Conservation (phyloP, 108 stramenopile genomes). For the Nannochloropsis gaditana region DNA sequence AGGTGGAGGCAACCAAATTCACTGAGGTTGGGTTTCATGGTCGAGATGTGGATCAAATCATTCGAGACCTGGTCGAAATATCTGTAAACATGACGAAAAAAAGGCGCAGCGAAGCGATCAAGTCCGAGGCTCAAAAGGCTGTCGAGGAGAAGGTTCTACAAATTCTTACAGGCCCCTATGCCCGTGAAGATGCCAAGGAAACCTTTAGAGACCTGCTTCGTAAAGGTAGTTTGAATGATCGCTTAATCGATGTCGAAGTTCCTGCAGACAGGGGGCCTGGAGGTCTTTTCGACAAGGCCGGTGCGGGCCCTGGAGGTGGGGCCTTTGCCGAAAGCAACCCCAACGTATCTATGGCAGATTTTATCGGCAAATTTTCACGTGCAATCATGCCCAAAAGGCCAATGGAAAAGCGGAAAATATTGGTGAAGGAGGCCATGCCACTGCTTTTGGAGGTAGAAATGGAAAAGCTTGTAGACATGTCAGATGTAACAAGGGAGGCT, state of each 20-base stretch:
- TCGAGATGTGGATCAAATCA: constrained; percentile 95
- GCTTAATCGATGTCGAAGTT: constrained; percentile 78
- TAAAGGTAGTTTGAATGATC: constrained; percentile 81
- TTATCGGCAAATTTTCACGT: constrained; percentile 29
- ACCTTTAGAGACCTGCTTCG: constrained; percentile 77
- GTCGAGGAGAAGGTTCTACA: constrained; percentile 78
- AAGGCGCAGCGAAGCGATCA: constrained; percentile 66
- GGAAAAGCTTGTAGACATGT: constrained; percentile 76
- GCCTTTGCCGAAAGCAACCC: constrained; percentile 25
- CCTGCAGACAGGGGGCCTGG: constrained; percentile 55
- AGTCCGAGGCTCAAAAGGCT: constrained; percentile 61
- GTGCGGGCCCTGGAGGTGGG: background rate
- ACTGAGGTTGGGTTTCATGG: constrained; percentile 99
- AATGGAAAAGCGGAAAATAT: constrained; percentile 73
- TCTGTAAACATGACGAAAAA: constrained; percentile 82
- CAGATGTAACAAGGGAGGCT: constrained; percentile 85
- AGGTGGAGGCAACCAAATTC: constrained; percentile 99
- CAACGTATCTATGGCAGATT: constrained; percentile 42
- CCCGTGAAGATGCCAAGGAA: constrained; percentile 42
- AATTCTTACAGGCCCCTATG: constrained; percentile 69
- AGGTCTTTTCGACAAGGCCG: background rate
- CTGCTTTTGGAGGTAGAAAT: constrained; percentile 86
- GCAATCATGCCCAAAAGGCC: background rate
- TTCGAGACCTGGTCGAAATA: constrained; percentile 95
- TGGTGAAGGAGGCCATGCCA: constrained; percentile 75